Base-by-base conservation (phyloP, 1,284 basidiomycete species). In the Pseudomicrostroma phylloplanum region DNA sequence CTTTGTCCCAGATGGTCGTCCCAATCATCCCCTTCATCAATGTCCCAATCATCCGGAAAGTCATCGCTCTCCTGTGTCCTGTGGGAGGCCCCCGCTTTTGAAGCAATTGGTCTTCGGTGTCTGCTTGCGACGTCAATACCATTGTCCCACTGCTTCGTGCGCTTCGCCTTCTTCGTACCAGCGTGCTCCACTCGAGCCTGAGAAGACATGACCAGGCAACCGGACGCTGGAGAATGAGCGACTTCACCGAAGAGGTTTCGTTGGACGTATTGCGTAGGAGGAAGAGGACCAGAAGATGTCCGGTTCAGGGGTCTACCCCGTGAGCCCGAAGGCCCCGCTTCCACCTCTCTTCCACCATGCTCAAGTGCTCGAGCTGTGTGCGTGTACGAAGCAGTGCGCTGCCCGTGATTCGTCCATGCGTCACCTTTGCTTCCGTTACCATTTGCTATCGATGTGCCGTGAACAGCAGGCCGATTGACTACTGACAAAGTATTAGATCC, bases 61-160 rank as follows among this genome's bases (percentile, higher is more conserved):
- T 61, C 60, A 46, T 65, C 64, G 55, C 59, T 63, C 9, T 64
- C 63, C 11, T 65, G 62, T 39, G 58, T 64, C 60, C 62, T 70
- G 41, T 13, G 64, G 21, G 4, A 41, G 25, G 15, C 30, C 23
- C 11, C 56, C 36, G n/a, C n/a, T n/a, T n/a, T n/a, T 12, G 13
- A 17, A 6, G 2, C 15, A 3, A 23, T 58, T 19, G 11, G 15
- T 19, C 4, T 17, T 13, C 53, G 67, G 12, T 3, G 8, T n/a
- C 69, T 66, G 43, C 65, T 62, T 19, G 64, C 57, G 9, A 67
- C 63, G 39, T 66, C 69, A 1, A 66, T 67, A 19, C 66, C 64
- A 2, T 67, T 59, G 26, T 69, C 66, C 70, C 70, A 71, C n/a
- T 60, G 64, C 54, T 71, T 71, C 1, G 65, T 66, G 9, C 30